Conservation (phyloP, 179 eudicot genomes). For the Vitellaria paradoxa region DNA sequence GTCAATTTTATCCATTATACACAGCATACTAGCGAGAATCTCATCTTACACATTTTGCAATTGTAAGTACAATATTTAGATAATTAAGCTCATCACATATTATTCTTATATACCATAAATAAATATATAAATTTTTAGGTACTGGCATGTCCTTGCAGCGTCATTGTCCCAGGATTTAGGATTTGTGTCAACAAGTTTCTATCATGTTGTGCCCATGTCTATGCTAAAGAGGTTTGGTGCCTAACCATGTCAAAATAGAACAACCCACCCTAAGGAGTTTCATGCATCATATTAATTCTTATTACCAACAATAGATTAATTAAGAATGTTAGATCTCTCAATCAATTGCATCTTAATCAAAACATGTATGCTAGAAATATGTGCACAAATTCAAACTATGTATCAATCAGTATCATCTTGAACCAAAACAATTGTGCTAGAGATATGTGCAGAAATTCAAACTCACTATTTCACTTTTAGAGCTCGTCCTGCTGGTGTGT, state of each 20-base stretch:
- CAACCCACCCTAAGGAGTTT: background rate
- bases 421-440: background rate
- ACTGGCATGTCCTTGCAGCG: too few relatives aligned
- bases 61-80: background rate
- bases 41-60: background rate
- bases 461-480: slow-evolving; percentile 86
- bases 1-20: too few relatives aligned
- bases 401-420: background rate
- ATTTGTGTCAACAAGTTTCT: too few relatives aligned
- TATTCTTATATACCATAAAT: background rate
- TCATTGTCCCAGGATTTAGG: too few relatives aligned
- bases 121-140: too few relatives aligned
- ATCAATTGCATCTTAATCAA: too few relatives aligned
- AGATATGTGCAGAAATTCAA: slow-evolving; percentile 3
- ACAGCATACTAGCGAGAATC: too few relatives aligned
- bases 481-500: slow-evolving; percentile 84
- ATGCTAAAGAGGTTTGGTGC: too few relatives aligned
- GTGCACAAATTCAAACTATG: too few relatives aligned
- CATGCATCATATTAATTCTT: background rate
- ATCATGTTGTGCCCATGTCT: too few relatives aligned
- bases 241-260: background rate
- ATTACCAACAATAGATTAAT: background rate
- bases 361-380: too few relatives aligned
- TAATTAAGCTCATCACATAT: background rate
- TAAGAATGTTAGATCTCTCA: background rate